phyloP scores from a whole-genome alignment of 352 stramenopile genomes.

The Pythium periplocum region DNA sequence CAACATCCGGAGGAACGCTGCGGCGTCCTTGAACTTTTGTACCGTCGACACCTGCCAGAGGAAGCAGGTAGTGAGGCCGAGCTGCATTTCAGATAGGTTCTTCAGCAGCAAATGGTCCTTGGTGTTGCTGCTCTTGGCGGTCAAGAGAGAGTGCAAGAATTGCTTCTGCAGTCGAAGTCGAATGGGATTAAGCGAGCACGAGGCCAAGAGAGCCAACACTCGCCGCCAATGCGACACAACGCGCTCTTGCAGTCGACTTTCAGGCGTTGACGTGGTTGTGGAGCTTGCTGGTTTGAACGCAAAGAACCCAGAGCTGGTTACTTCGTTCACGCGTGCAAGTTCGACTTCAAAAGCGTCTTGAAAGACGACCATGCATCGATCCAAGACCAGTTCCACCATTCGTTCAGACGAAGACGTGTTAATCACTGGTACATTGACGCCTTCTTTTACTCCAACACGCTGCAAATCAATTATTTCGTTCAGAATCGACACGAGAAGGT shows the following conservation, averaged over 20 bases:
- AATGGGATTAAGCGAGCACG: conserved; percentile 18
- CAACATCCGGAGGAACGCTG: conserved; percentile 36
- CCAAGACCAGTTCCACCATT: conserved; percentile 23
- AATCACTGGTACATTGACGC: too few relatives aligned
- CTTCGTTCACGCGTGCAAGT: conserved; percentile 17
- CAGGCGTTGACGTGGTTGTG: not conserved
- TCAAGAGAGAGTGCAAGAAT: conserved; percentile 15
- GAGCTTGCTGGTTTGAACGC: conserved; percentile 27
- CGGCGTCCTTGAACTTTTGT: conserved; percentile 31
- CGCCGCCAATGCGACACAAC: conserved; percentile 18
- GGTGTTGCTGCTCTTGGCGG: conserved; percentile 5
- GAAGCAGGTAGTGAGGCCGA: conserved; percentile 26
- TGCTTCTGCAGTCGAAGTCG: conserved; percentile 34
- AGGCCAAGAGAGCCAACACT: conserved; percentile 20
- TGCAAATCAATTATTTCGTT: not conserved
- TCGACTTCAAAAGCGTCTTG: conserved; percentile 38
- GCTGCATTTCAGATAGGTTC: conserved; percentile 29
- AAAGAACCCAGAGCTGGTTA: conserved; percentile 38
- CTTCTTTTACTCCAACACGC: too few relatives aligned
- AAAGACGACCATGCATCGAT: conserved; percentile 44
- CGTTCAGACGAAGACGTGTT: not conserved
- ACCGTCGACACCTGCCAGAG: conserved; percentile 4
- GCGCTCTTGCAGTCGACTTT: conserved; percentile 16
- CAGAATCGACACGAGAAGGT: conserved; percentile 30
- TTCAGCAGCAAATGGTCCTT: conserved; percentile 36